These are phyloP conservation scores for Coemansia interrupta DNA, from an alignment of 192 early-diverging fungal genomes.

Conservation along the genomic window DNA sequence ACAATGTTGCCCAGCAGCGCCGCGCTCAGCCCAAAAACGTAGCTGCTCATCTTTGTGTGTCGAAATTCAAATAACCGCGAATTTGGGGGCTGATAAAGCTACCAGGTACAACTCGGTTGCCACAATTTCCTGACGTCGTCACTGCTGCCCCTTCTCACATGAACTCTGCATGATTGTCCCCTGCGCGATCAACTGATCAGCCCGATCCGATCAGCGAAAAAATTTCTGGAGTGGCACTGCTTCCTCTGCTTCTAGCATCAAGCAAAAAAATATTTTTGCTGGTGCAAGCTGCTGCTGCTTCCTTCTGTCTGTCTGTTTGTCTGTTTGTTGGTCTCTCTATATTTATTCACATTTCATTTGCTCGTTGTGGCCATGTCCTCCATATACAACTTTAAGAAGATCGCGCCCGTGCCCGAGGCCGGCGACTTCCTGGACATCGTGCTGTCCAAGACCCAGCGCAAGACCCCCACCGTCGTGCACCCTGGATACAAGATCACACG, in stretches of 20 bases:
- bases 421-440: slow-evolving; percentile 97
- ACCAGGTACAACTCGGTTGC: no score
- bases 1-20: slow-evolving; percentile 48
- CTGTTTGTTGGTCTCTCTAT: not conserved
- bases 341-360: not conserved
- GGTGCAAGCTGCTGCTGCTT: not conserved
- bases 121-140: not conserved
- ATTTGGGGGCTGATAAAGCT: no score
- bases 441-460: slow-evolving; percentile 97
- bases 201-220: not conserved
- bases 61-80: no score
- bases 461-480: slow-evolving; percentile 94
- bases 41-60: slow-evolving; percentile 22
- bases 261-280: slow-evolving; percentile 14
- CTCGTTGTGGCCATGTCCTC: slow-evolving; percentile 37
- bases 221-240: no score
- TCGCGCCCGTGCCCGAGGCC: slow-evolving; percentile 88
- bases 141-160: slow-evolving; percentile 1
- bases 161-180: not conserved
- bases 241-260: no score
- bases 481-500: slow-evolving; percentile 95
- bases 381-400: slow-evolving; percentile 98
- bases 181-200: not conserved
- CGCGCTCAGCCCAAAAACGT: slow-evolving; percentile 38
- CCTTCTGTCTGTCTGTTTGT: slow-evolving; percentile 1